phyloP scores from a whole-genome alignment of 2,329 filamentous ascomycete genomes.

The Parastagonospora avenae region DNA sequence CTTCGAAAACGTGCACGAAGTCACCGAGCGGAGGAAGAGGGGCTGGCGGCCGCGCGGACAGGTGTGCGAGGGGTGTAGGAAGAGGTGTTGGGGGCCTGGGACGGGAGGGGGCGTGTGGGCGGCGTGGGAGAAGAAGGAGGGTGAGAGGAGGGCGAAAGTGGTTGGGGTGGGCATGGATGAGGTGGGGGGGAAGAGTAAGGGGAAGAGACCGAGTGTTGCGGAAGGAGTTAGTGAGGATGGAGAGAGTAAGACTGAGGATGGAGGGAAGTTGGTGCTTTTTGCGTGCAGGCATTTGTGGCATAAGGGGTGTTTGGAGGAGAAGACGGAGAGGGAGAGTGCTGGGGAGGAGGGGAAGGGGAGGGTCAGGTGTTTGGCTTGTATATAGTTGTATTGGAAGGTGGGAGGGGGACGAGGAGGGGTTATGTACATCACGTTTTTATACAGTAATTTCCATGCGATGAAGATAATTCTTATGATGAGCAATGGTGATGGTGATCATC shows the following conservation, averaged over 20 bases:
- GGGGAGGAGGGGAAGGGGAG: slow-evolving; percentile 6
- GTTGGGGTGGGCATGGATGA: slow-evolving; percentile 48
- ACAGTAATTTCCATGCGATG: too few species aligned
- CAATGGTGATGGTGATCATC: too few species aligned
- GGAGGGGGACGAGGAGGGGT: too few species aligned
- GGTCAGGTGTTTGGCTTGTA: slow-evolving; percentile 39
- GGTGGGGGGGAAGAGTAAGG: slow-evolving; percentile 53
- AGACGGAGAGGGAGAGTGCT: neutral
- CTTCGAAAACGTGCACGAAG: slow-evolving; percentile 79
- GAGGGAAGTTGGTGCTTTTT: slow-evolving; percentile 41
- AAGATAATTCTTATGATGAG: too few species aligned
- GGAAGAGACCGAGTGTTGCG: slow-evolving; percentile 16
- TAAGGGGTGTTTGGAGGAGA: slow-evolving; percentile 31
- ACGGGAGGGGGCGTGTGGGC: slow-evolving; percentile 78
- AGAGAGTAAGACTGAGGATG: neutral
- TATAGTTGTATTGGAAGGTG: neutral
- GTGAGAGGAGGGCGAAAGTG: slow-evolving; percentile 41
- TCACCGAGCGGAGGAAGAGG: slow-evolving; percentile 74
- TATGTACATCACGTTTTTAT: too few species aligned
- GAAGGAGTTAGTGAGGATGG: slow-evolving; percentile 8
- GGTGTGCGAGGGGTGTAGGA: slow-evolving; percentile 84
- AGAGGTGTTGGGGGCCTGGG: slow-evolving; percentile 86
- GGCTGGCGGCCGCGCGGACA: slow-evolving; percentile 90
- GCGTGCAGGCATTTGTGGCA: slow-evolving; percentile 51
- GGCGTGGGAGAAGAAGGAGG: slow-evolving; percentile 71